Base-by-base conservation (phyloP, 805 yeast species). In the Yarrowia divulgata region DNA sequence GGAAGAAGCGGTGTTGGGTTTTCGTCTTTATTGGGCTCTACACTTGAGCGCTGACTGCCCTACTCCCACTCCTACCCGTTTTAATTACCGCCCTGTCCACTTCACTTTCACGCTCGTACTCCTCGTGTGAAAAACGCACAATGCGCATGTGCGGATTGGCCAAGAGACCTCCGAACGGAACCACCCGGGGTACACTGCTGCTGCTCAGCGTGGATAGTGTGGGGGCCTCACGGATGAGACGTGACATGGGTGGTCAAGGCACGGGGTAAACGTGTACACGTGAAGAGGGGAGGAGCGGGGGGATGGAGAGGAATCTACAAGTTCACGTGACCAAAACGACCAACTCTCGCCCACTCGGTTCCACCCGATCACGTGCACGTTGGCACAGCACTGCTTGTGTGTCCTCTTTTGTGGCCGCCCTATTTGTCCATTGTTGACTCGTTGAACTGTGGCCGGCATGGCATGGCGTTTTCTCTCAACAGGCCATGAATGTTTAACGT, bases 61-160 rank as follows among this genome's bases (percentile, higher is more conserved):
- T n/a, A n/a, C n/a, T 23, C 29, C 4, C 29, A 23, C 29, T 23
- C 29, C 13, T 13, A 39, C 42, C 42, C 16, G 2, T 39, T 39
- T 1, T 8, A 8, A 39, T 23, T 23, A 23, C 29, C 4, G 29
- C 29, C 42, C 12, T 10, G 5, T 39, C 45, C 18, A 34, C 10
- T 8, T 16, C 45, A 16, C n/a, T n/a, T n/a, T n/a, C n/a, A n/a
- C n/a, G 2, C 62, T 57, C 63, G 63, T 57, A 40, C 63, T 40
- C 48, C 48, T 57, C 63, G 60, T 39, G n/a, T 37, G 45, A 54
- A 54, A 54, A 35, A 54, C n/a, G 66, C 52, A 45, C 34, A 43
- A 45, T 60, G 66, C 52, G 66, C 52, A 60, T 60, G 66, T 60
- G 50, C 52, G 66, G 50, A 60, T 60, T 60, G 66, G 66, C 52